Percentiles rank a stretch among this genome's conserved stretches.
Evolutionary conservation across 768 basidiomycete genomes (phyloP).

Genomic region (Mrakia gelida): DNA sequence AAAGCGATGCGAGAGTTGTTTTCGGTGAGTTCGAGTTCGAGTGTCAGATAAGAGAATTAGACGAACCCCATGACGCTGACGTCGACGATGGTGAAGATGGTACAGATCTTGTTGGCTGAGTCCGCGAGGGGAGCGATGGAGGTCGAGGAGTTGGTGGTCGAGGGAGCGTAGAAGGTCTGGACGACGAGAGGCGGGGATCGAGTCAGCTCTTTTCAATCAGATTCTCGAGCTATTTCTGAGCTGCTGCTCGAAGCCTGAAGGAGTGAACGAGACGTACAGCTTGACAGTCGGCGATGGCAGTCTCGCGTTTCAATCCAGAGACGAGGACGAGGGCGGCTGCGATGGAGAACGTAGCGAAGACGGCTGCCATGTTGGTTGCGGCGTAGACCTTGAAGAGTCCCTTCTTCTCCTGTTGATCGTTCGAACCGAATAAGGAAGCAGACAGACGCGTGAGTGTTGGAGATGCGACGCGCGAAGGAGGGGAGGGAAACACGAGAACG

Average conservation of each 20-base stretch:
- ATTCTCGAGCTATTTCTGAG: neutral
- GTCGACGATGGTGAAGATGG: constrained; percentile 87
- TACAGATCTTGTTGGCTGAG: constrained; percentile 64
- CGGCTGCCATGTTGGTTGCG: constrained; percentile 55
- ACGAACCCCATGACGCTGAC: constrained; percentile 73
- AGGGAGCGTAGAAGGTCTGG: neutral
- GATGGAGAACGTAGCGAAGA: constrained; percentile 63
- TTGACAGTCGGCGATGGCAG: constrained; percentile 62
- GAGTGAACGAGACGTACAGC: constrained; percentile 27
- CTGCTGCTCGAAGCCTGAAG: neutral
- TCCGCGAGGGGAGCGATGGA: constrained; percentile 15
- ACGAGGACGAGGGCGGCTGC: constrained; percentile 76
- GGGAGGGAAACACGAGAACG: constrained; percentile 33
- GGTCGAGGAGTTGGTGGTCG: constrained; percentile 19
- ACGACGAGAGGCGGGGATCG: no score
- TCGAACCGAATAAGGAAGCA: no score
- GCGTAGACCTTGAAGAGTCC: constrained; percentile 42
- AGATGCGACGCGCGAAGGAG: neutral
- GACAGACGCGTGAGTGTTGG: neutral
- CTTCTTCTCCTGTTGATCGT: constrained; percentile 41
- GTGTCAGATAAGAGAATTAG: neutral
- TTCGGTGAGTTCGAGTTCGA: neutral
- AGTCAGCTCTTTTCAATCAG: no score
- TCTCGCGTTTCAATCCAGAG: constrained; percentile 70
- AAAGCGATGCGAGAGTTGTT: neutral